Evolutionary conservation across 179 eudicot species (phyloP).

Genomic region (Beta lomatogona): DNA sequence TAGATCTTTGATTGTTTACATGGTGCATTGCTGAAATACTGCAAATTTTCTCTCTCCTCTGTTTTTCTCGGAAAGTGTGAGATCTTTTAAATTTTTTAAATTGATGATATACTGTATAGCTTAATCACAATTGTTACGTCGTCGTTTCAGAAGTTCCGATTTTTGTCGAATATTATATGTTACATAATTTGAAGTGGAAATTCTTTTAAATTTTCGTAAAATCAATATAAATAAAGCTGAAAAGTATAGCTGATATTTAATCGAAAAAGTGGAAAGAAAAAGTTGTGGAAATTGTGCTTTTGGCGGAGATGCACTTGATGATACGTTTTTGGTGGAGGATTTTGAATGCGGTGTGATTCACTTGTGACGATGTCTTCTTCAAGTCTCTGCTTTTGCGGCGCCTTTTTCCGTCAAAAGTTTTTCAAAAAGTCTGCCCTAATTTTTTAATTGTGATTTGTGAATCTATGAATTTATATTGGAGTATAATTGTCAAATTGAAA

Average conservation of each 20-base stretch:
- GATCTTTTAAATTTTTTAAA: no score
- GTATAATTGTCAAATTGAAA: no score
- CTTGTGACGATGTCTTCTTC: background rate
- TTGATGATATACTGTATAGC: no score
- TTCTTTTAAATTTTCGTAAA: no score
- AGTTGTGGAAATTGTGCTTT: background rate
- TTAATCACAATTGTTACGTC: background rate
- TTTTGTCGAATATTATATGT: background rate
- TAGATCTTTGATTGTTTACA: background rate
- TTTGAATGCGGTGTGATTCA: background rate
- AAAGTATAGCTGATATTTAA: no score
- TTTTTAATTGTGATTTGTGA: background rate
- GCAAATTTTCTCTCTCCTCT: background rate
- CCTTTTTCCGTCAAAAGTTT: background rate
- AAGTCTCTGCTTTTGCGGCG: background rate
- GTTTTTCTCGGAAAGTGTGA: background rate
- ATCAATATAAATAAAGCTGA: no score
- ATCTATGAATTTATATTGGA: background rate
- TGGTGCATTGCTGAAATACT: background rate
- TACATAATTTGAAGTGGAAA: background rate
- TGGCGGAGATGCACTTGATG: background rate
- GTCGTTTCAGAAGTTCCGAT: background rate
- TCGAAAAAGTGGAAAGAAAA: background rate
- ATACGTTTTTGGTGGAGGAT: background rate
- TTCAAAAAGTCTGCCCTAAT: background rate